phyloP scores from a whole-genome alignment of 441 rosid genomes.

The Adansonia rubrostipa region DNA sequence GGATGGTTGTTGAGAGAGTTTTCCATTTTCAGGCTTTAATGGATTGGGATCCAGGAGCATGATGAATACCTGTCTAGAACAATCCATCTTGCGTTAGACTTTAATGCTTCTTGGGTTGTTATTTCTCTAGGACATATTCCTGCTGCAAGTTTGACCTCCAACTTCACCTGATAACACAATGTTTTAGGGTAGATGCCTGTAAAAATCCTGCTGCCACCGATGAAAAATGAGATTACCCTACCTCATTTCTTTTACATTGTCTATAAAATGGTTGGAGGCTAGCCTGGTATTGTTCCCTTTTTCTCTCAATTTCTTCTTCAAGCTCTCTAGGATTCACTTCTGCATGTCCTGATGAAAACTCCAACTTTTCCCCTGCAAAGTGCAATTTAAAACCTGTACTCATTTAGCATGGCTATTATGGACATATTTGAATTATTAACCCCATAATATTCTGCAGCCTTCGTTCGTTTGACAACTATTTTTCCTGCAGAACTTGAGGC shows the following conservation, averaged over 20 bases:
- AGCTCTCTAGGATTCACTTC: conserved; percentile 46
- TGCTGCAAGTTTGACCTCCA: conserved; percentile 59
- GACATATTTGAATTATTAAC: background rate
- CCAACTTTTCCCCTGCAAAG: conserved; percentile 50
- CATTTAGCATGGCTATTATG: background rate
- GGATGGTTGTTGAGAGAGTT: background rate
- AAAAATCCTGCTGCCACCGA: background rate
- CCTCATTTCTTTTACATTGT: conserved; percentile 54
- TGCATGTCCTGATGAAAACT: conserved; percentile 41
- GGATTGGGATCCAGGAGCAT: background rate
- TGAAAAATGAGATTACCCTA: background rate
- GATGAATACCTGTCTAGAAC: conserved; percentile 48
- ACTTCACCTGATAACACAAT: conserved; percentile 44
- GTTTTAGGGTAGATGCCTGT: background rate
- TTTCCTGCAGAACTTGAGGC: background rate
- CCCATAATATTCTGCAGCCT: background rate
- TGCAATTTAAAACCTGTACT: background rate
- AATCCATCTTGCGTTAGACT: conserved; percentile 50
- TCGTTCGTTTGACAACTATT: background rate
- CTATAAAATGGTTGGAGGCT: conserved; percentile 48
- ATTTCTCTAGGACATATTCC: conserved; percentile 44
- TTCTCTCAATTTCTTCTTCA: conserved; percentile 52
- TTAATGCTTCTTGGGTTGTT: conserved; percentile 47
- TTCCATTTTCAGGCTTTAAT: too few relatives aligned
- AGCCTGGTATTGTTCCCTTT: conserved; percentile 43